Evolutionary conservation across 495 filamentous ascomycete species (phyloP), one percentile per base, ranked within the genome.

Genomic region (Staphylotrichum tortipilum): DNA sequence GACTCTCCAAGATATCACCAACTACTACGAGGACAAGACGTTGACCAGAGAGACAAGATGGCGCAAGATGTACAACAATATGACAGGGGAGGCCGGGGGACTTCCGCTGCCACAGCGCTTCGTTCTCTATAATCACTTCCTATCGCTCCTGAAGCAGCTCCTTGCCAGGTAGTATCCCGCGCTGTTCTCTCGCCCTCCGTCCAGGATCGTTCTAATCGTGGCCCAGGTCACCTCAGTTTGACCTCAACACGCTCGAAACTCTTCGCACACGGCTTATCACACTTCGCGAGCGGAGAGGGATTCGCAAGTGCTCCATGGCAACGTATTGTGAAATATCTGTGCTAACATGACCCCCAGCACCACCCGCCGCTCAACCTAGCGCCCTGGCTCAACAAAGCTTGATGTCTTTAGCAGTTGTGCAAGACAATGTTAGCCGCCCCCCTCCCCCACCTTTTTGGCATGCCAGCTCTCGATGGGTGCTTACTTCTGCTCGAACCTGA

Each of bases 51-150:
- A 72, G 49, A 63, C 64, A 30, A 63, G 74, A 34, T 79, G 76
- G 76, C 68, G 67, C 24, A 68, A 69, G 30, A 78, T 79, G 74
- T 72, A 74, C 48, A 67, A 77, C 64, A 69, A 68, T 42, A 70
- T 76, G 67, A 69, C 68, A 1, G 68, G 71, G 26, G 73, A 73
- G 55, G 69, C 68, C 33, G 67, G 61, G 3, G 72, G 72, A 4
- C 63, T 77, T 28, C 67, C 68, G 11, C 60, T 79, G 9, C 73
- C 68, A 11, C 68, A 74, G 21, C 67, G 75, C 34, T 78, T 78
- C 44, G 65, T 71, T 21, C 68, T 78, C 47, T 78, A 76, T 57
- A 74, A 76, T 41, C 68, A 75, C 44, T 74, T 75, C 47, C 64
- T 80, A 21, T 60, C 65, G 12, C 59, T 75, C 47, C 57, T 77